These are phyloP conservation scores for Diaporthe citriasiana DNA, from an alignment of 2,329 filamentous ascomycete species.

Conservation along the genomic window DNA sequence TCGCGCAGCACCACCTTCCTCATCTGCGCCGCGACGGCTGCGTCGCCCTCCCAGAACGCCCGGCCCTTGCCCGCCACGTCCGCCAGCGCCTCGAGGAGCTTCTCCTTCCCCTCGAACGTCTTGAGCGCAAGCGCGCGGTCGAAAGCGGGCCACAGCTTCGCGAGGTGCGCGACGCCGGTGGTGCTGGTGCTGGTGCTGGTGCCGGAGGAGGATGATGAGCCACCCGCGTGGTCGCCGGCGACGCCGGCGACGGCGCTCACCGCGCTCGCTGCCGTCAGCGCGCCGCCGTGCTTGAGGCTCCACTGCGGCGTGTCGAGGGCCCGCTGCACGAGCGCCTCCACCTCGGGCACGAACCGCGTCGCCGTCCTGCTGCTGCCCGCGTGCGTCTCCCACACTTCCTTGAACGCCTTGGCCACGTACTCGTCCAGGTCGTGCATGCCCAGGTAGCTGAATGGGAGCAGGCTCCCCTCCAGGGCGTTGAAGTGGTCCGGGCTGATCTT, in stretches of 20 bases:
- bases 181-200: neutral
- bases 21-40: slow-evolving; percentile 71
- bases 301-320: slow-evolving; percentile 86
- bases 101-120: slow-evolving; percentile 94
- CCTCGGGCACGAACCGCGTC: slow-evolving; percentile 86
- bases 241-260: slow-evolving; percentile 75
- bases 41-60: slow-evolving; percentile 68
- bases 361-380: slow-evolving; percentile 88
- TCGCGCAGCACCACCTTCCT: slow-evolving; percentile 88
- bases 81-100: slow-evolving; percentile 83
- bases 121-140: slow-evolving; percentile 88
- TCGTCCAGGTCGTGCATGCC: slow-evolving; percentile 88
- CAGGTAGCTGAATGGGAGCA: slow-evolving; percentile 90
- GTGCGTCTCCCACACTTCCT: slow-evolving; percentile 90
- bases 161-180: slow-evolving; percentile 64
- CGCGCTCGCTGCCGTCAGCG: slow-evolving; percentile 82
- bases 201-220: neutral
- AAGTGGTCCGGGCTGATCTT: slow-evolving; percentile 93
- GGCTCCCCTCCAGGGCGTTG: slow-evolving; percentile 77
- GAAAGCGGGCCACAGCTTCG: slow-evolving; percentile 83
- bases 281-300: slow-evolving; percentile 90
- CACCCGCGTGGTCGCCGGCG: slow-evolving; percentile 68
- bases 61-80: slow-evolving; percentile 79
- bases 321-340: slow-evolving; percentile 75
- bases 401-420: slow-evolving; percentile 83